Evolutionary conservation across 1,284 basidiomycete genomes (phyloP).

Genomic region (Earliella scabrosa): DNA sequence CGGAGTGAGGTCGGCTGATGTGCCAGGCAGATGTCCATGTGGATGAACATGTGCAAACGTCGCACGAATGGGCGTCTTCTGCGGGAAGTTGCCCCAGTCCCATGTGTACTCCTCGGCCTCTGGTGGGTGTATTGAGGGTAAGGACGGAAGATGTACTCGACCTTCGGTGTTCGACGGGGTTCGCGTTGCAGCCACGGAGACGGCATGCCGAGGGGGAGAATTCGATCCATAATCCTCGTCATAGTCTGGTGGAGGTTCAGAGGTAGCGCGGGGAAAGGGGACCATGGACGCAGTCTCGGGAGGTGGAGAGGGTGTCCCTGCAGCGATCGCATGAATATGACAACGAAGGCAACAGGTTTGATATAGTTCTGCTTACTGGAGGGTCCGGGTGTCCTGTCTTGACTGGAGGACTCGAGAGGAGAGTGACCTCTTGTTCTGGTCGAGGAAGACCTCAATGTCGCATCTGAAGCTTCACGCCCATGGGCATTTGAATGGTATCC

Average conservation of each 20-base stretch:
- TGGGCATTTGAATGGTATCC: conserved; percentile 65
- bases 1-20: conserved; percentile 13
- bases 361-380: conserved; percentile 19
- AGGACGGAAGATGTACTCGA: conserved; percentile 26
- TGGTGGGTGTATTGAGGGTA: conserved; percentile 13
- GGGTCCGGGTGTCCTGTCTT: conserved; percentile 26
- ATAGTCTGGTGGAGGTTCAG: conserved; percentile 58
- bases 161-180: conserved; percentile 18
- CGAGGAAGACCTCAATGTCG: conserved; percentile 37
- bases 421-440: conserved; percentile 23
- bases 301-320: conserved; percentile 26
- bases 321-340: not conserved
- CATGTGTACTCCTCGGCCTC: conserved; percentile 72
- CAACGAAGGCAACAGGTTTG: not conserved
- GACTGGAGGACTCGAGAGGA: conserved; percentile 17
- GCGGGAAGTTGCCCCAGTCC: conserved; percentile 89
- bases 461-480: conserved; percentile 44
- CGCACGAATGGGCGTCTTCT: conserved; percentile 66
- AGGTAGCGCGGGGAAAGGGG: conserved; percentile 54
- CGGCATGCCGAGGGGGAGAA: conserved; percentile 17
- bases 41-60: conserved; percentile 42
- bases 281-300: conserved; percentile 23
- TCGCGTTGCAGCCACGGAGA: conserved; percentile 14
- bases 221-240: conserved; percentile 24
- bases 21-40: conserved; percentile 28